Percentiles rank a stretch among this genome's conserved stretches.
Conservation (phyloP, 2,329 filamentous ascomycete species). For the Fusarium azukiicola region DNA sequence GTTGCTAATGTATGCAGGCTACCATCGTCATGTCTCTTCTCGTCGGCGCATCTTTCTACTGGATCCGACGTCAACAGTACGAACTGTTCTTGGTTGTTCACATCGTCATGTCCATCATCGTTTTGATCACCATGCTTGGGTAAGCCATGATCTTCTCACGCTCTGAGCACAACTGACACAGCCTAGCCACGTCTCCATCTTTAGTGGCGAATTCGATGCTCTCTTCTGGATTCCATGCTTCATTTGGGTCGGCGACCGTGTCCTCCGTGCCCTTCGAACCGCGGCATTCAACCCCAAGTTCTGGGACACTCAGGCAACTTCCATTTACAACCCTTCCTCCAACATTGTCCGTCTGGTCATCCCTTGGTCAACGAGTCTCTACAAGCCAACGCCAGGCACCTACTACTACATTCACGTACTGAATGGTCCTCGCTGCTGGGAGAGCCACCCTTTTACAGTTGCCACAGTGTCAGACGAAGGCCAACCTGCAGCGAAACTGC, state of each 20-base stretch:
- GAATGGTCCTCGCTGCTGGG: slow-evolving; percentile 66
- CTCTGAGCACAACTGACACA: slow-evolving; percentile 20
- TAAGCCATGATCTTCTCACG: slow-evolving; percentile 54
- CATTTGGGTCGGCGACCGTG: slow-evolving; percentile 73
- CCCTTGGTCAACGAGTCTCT: slow-evolving; percentile 59
- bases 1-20: slow-evolving; percentile 54
- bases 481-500: slow-evolving; percentile 40
- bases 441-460: slow-evolving; percentile 74
- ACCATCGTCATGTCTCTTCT: slow-evolving; percentile 69
- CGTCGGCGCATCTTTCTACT: slow-evolving; percentile 71
- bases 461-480: slow-evolving; percentile 55
- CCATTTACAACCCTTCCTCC: slow-evolving; percentile 61
- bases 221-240: slow-evolving; percentile 72
- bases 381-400: slow-evolving; percentile 63
- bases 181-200: slow-evolving; percentile 73
- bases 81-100: slow-evolving; percentile 73
- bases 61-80: slow-evolving; percentile 74
- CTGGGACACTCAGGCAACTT: slow-evolving; percentile 61
- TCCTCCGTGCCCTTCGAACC: slow-evolving; percentile 68
- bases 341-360: slow-evolving; percentile 68
- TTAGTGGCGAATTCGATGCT: slow-evolving; percentile 69
- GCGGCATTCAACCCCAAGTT: slow-evolving; percentile 63
- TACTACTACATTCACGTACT: slow-evolving; percentile 71
- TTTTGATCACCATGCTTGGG: slow-evolving; percentile 74
- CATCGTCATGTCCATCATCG: slow-evolving; percentile 72